phyloP scores from a whole-genome alignment of 2,329 filamentous ascomycete genomes.

The Phymatotrichopsis omnivora region DNA sequence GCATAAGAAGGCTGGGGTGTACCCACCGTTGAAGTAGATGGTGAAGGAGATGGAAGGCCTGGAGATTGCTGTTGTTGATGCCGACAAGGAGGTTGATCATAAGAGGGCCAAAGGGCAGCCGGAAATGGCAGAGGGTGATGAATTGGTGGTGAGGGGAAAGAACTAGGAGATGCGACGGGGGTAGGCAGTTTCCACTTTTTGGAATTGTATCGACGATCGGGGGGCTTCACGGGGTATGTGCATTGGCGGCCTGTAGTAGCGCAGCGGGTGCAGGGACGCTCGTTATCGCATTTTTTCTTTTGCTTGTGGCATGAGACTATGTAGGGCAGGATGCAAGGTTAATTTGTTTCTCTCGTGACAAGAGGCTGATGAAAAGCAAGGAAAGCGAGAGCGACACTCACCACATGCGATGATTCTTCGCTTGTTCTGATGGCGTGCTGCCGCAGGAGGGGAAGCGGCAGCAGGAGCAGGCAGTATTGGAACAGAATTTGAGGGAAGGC shows the following conservation, averaged over 20 bases:
- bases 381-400: too few species aligned
- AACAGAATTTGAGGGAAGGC: too few species aligned
- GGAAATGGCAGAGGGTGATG: conserved; percentile 9
- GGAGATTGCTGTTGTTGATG: too few species aligned
- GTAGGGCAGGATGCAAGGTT: too few species aligned
- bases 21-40: conserved; percentile 23
- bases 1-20: conserved; percentile 16
- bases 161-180: neutral
- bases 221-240: conserved; percentile 14
- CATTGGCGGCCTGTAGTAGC: conserved; percentile 6
- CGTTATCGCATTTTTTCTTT: conserved; percentile 20
- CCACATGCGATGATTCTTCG: too few species aligned
- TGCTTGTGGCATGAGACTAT: conserved; percentile 21
- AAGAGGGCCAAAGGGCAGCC: conserved; percentile 3
- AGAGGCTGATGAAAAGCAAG: too few species aligned
- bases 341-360: too few species aligned
- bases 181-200: conserved; percentile 12
- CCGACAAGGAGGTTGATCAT: neutral
- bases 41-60: conserved; percentile 21
- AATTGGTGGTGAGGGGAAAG: neutral
- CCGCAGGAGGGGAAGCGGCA: too few species aligned
- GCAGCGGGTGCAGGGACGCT: conserved; percentile 19
- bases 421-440: too few species aligned
- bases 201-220: conserved; percentile 14
- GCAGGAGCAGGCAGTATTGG: too few species aligned